Conservation (phyloP, 2,329 filamentous ascomycete species). For the Decorospora gaudefroyi region DNA sequence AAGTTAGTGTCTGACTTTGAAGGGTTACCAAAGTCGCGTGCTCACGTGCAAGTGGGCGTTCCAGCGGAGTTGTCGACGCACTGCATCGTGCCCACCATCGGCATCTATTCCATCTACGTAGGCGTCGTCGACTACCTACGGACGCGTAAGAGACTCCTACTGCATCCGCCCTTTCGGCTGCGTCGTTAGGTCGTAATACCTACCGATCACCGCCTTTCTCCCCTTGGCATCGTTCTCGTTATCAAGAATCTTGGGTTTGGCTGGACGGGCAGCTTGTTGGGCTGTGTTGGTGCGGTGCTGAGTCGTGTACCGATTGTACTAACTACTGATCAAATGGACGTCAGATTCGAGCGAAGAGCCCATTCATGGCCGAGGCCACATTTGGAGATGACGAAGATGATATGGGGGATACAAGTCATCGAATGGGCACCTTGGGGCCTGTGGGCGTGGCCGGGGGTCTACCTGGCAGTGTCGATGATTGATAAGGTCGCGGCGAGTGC, state of each 20-base stretch:
- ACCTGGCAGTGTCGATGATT: constrained; percentile 7
- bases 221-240: constrained; percentile 51
- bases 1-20: too few species aligned
- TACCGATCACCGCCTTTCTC: constrained; percentile 55
- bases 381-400: constrained; percentile 24
- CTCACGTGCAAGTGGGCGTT: background rate
- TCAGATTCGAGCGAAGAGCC: constrained; percentile 45
- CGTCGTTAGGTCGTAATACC: constrained; percentile 52
- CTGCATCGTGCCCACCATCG: constrained; percentile 38
- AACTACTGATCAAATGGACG: constrained; percentile 49
- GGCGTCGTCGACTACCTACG: constrained; percentile 56
- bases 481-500: background rate
- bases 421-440: constrained; percentile 11
- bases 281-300: constrained; percentile 50
- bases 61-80: constrained; percentile 38
- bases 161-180: constrained; percentile 54
- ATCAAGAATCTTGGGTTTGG: constrained; percentile 48
- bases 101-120: constrained; percentile 50
- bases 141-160: constrained; percentile 57
- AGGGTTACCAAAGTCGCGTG: background rate
- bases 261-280: constrained; percentile 52
- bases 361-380: constrained; percentile 44
- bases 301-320: constrained; percentile 50
- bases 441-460: constrained; percentile 17
- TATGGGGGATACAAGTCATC: background rate